phyloP scores from a whole-genome alignment of 352 stramenopile species.

The Globisporangium orthogonon region DNA sequence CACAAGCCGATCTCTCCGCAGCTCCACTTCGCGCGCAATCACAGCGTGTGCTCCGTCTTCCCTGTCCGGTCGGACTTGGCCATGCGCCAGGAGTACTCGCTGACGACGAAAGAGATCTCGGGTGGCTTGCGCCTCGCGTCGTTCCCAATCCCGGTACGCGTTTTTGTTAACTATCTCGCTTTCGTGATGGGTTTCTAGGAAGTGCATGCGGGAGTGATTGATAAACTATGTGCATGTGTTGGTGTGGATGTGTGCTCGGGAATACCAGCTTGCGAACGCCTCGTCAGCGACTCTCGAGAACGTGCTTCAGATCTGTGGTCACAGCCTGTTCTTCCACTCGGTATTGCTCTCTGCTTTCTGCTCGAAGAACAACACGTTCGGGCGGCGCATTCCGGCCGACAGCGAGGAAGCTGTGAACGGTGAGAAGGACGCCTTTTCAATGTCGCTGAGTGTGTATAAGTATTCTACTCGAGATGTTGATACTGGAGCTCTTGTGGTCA shows the following conservation, averaged over 20 bases:
- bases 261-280: slow-evolving; percentile 41
- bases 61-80: slow-evolving; percentile 35
- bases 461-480: background rate
- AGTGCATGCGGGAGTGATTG: background rate
- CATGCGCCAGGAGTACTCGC: slow-evolving; percentile 75
- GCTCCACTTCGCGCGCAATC: slow-evolving; percentile 69
- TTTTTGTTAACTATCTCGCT: background rate
- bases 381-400: slow-evolving; percentile 48
- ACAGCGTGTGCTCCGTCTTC: slow-evolving; percentile 66
- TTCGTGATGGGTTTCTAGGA: background rate
- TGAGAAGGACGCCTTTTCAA: slow-evolving; percentile 7
- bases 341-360: slow-evolving; percentile 70
- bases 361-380: slow-evolving; percentile 66
- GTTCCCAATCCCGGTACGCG: slow-evolving; percentile 70
- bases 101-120: slow-evolving; percentile 85
- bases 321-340: slow-evolving; percentile 86
- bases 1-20: slow-evolving; percentile 63
- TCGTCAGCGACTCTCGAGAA: slow-evolving; percentile 51
- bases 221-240: slow-evolving; percentile 2
- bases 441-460: background rate
- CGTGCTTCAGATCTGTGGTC: slow-evolving; percentile 73
- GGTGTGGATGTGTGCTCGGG: background rate
- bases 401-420: slow-evolving; percentile 60
- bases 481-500: background rate
- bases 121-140: slow-evolving; percentile 68